Percentiles rank a stretch among this genome's conserved stretches.
These are phyloP conservation scores for Penicillium nucicola DNA, from an alignment of 495 filamentous ascomycete species.

Conservation along the genomic window DNA sequence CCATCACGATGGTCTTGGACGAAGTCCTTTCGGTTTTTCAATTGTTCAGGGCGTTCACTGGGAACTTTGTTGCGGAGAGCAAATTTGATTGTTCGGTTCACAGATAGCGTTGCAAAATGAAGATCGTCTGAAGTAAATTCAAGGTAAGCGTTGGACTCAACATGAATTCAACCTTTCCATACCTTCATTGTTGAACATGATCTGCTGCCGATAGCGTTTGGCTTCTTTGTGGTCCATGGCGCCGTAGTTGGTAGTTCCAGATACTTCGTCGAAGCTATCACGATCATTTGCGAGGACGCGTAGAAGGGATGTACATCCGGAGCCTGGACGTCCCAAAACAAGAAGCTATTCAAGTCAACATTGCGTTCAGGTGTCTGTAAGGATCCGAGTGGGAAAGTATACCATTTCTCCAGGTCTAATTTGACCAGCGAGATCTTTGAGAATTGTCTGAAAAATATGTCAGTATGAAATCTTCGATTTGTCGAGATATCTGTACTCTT, in stretches of 20 bases:
- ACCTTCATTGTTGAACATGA: constrained; percentile 45
- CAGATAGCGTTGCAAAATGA: constrained; percentile 76
- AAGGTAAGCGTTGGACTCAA: constrained; percentile 38
- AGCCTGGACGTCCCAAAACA: constrained; percentile 43
- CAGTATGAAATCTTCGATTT: neutral
- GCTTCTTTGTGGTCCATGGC: constrained; percentile 35
- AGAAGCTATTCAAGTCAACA: constrained; percentile 26
- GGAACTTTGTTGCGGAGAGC: constrained; percentile 69
- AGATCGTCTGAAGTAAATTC: constrained; percentile 52
- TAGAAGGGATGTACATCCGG: constrained; percentile 42
- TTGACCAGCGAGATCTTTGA: constrained; percentile 36
- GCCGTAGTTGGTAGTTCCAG: constrained; percentile 31
- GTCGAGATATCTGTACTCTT: constrained; percentile 18
- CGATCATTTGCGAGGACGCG: constrained; percentile 38
- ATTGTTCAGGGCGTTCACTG: constrained; percentile 56
- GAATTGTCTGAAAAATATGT: constrained; percentile 25
- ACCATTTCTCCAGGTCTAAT: constrained; percentile 42
- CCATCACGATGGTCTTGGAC: constrained; percentile 66
- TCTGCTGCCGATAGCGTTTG: constrained; percentile 34
- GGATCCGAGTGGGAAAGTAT: neutral
- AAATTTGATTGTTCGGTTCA: constrained; percentile 80
- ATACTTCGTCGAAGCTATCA: constrained; percentile 33
- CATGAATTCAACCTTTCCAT: neutral
- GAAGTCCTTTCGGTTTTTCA: constrained; percentile 49
- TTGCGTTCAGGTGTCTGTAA: neutral